Evolutionary conservation across 169 alveolate species (phyloP).

Genomic region (Besnoitia besnoiti): DNA sequence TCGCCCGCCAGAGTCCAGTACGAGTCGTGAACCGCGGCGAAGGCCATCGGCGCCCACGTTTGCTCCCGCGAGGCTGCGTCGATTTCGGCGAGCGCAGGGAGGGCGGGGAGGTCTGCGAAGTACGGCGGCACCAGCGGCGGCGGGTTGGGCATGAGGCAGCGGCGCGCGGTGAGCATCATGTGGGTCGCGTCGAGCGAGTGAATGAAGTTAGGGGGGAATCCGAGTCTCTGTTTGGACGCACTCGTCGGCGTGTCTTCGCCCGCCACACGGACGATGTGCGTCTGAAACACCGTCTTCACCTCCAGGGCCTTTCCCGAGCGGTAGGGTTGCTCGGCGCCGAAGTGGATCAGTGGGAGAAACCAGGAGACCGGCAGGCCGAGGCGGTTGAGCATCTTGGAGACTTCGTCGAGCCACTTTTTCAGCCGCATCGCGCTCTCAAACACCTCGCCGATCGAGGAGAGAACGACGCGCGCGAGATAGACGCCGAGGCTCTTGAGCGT

Average conservation of each 20-base stretch:
- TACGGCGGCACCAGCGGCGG: not conserved
- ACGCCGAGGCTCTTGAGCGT: slow-evolving; percentile 69
- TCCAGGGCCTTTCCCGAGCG: slow-evolving; percentile 80
- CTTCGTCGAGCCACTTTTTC: slow-evolving; percentile 93
- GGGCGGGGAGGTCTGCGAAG: not conserved
- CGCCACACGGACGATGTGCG: slow-evolving; percentile 80
- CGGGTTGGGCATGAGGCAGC: slow-evolving; percentile 75
- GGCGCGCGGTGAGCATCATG: slow-evolving; percentile 94
- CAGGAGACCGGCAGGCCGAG: slow-evolving; percentile 93
- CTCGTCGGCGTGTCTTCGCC: slow-evolving; percentile 69
- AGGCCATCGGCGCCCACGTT: slow-evolving; percentile 71
- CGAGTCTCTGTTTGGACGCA: slow-evolving; percentile 89
- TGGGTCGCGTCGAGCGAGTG: slow-evolving; percentile 97
- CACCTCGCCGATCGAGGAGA: slow-evolving; percentile 92
- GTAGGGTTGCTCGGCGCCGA: slow-evolving; percentile 96
- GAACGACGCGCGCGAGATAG: slow-evolving; percentile 89
- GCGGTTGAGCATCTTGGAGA: slow-evolving; percentile 89
- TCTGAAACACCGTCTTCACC: slow-evolving; percentile 86
- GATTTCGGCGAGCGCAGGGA: not conserved
- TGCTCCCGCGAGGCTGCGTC: not conserved
- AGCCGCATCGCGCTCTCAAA: slow-evolving; percentile 93
- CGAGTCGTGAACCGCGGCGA: slow-evolving; percentile 97
- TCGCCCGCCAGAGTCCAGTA: slow-evolving; percentile 96
- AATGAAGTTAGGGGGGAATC: slow-evolving; percentile 97
- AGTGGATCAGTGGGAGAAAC: slow-evolving; percentile 92